phyloP scores from a whole-genome alignment of 2,329 filamentous ascomycete species.

The Fusarium azukiicola region DNA sequence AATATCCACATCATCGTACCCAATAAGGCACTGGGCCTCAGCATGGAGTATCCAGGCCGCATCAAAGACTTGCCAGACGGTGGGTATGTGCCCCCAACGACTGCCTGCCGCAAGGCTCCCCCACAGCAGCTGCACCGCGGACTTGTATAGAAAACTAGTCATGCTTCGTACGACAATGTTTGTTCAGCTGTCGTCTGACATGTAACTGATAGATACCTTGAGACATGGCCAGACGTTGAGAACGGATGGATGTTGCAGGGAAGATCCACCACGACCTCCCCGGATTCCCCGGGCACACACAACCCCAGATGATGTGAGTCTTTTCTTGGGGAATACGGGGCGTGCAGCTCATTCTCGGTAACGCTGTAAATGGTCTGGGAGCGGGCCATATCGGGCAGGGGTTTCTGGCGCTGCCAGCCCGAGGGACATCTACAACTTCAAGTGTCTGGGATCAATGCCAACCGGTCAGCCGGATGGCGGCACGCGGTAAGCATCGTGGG shows the following conservation, averaged over 20 bases:
- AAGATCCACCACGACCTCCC: slow-evolving; percentile 7
- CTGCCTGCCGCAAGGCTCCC: neutral
- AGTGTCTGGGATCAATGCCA: neutral
- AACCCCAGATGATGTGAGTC: slow-evolving; percentile 23
- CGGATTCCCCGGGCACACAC: slow-evolving; percentile 16
- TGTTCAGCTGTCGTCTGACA: neutral
- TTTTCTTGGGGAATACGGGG: slow-evolving; percentile 12
- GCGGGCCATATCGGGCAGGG: neutral
- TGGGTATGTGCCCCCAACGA: neutral
- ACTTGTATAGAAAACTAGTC: neutral
- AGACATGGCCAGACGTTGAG: neutral
- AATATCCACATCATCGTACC: neutral
- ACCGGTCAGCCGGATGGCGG: slow-evolving; percentile 9
- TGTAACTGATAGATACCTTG: neutral
- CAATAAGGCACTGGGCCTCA: neutral
- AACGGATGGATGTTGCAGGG: neutral
- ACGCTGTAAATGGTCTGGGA: neutral
- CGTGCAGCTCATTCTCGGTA: neutral
- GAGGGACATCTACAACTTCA: slow-evolving; percentile 1
- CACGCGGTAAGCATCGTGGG: slow-evolving; percentile 9
- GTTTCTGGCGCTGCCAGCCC: neutral
- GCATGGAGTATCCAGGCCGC: neutral
- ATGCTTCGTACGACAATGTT: neutral
- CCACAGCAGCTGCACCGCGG: neutral
- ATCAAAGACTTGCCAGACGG: neutral